Percentiles rank a stretch among this genome's conserved stretches.
Evolutionary conservation across 345 rosid species (phyloP).

Genomic region (Lepidium aucheri): DNA sequence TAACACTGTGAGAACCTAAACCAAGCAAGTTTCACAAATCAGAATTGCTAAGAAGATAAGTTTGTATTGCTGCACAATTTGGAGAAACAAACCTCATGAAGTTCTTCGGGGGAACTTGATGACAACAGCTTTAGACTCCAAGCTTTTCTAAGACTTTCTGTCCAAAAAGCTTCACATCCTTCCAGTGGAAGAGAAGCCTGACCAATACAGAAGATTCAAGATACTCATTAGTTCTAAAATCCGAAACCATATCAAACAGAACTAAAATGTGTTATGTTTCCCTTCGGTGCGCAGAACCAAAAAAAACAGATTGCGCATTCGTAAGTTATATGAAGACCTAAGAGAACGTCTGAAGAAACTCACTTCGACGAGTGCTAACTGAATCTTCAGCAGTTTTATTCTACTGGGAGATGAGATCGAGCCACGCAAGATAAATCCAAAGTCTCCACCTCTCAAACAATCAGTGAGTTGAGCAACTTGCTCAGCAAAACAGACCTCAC

Average conservation of each 20-base stretch:
- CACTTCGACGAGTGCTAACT: slow-evolving; percentile 62
- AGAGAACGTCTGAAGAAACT: slow-evolving; percentile 11
- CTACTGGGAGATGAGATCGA: slow-evolving; percentile 42
- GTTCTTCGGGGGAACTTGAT: slow-evolving; percentile 49
- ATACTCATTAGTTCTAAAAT: neutral
- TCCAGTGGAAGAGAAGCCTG: slow-evolving; percentile 68
- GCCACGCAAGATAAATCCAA: slow-evolving; percentile 14
- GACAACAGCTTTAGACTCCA: slow-evolving; percentile 64
- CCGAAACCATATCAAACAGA: neutral
- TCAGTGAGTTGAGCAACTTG: slow-evolving; percentile 35
- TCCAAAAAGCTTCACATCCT: slow-evolving; percentile 62
- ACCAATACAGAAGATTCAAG: slow-evolving; percentile 8
- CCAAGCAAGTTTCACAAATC: neutral
- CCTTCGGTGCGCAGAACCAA: neutral
- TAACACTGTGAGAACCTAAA: slow-evolving; percentile 54
- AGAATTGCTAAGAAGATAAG: neutral
- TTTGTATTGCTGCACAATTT: neutral
- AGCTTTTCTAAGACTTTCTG: slow-evolving; percentile 39
- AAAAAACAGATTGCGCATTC: neutral
- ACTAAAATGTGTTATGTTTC: neutral
- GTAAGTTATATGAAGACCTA: neutral
- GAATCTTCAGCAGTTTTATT: slow-evolving; percentile 55
- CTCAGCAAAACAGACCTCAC: slow-evolving; percentile 36
- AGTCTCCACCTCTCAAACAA: slow-evolving; percentile 12
- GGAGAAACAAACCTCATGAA: slow-evolving; percentile 46